These are phyloP conservation scores for Aspergillus sojae DNA, from an alignment of 2,329 filamentous ascomycete species.

Conservation along the genomic window DNA sequence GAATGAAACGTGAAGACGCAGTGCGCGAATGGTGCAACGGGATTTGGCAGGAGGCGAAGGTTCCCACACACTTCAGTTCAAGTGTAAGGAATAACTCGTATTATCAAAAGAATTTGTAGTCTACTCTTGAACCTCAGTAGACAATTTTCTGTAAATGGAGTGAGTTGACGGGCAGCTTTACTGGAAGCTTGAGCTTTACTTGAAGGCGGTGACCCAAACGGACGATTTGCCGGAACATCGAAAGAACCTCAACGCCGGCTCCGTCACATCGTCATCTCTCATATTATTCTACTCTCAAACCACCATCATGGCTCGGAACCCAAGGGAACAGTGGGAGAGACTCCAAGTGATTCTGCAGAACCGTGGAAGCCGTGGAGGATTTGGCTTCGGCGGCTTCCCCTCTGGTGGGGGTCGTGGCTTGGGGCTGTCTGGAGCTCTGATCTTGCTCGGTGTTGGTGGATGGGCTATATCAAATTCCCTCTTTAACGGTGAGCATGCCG, in stretches of 20 bases:
- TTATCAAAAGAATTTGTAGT: not conserved
- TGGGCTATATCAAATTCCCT: conserved; percentile 59
- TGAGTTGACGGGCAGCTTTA: not conserved
- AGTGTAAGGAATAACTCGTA: not conserved
- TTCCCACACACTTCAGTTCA: not conserved
- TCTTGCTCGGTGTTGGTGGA: conserved; percentile 53
- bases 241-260: conserved; percentile 25
- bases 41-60: not conserved
- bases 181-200: conserved; percentile 6
- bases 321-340: conserved; percentile 67
- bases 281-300: conserved; percentile 24
- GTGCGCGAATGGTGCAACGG: not conserved
- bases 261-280: conserved; percentile 29
- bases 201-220: conserved; percentile 31
- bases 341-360: conserved; percentile 65
- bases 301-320: conserved; percentile 54
- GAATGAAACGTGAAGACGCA: not conserved
- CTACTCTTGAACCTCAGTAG: not conserved
- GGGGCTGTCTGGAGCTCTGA: conserved; percentile 56
- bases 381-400: conserved; percentile 50
- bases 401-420: conserved; percentile 58
- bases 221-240: conserved; percentile 21
- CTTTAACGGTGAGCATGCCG: conserved; percentile 61
- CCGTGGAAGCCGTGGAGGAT: conserved; percentile 51
- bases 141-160: not conserved